Base-by-base conservation (phyloP, 305 asterid species). In the Fraxinus sp. region DNA sequence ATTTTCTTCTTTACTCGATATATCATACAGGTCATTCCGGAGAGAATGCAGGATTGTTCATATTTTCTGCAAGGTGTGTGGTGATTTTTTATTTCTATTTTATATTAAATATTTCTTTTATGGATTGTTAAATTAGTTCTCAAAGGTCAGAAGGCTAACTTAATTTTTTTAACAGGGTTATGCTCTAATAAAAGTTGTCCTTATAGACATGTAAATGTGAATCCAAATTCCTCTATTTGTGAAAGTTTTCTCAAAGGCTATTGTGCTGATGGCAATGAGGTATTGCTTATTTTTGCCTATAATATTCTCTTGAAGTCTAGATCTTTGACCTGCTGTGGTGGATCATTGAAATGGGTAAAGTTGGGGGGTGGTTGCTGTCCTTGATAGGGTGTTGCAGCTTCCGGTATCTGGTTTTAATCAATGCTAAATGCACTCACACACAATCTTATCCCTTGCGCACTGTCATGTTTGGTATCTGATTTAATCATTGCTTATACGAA, bases 11-110 rank as follows among this genome's bases (percentile, higher is more conserved):
- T 88, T 82, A 81, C 81, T 59, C 28, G 74, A 70, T 83, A 36
- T 82, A 75, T 81, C 86, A 4, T 87, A 86, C 87, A 93, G 99
- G 95, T 97, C 81, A 91, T 97, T 75, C 97, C 99, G 30, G 98
- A 97, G 89, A 91, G 98, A 87, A 97, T 97, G 99, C 95, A 93
- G 90, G 99, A 97, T 86, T 97, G 99, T 87, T 93, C 98, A 33
- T 97, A 93, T 86, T 97, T 95, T 88, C 85, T 95, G 86, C 95
- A 92, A 92, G 98, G 99, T 97, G 81, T 80, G 85, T 57, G 78
- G 49, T 59, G 49, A 28, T 57, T 83, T 41, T 33, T 35, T 62
- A 22, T 59, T 2, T 59, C 14, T 59, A 22, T 59, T 59, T 59
- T 59, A 6, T 59, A 59, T 62, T 62, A 62, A 7, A n/a, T 52